A percentile compares a stretch with the other conserved stretches of the same genome.
These are phyloP conservation scores for Trichoderma lentiforme DNA, from an alignment of 2,329 filamentous ascomycete species.

Conservation along the genomic window DNA sequence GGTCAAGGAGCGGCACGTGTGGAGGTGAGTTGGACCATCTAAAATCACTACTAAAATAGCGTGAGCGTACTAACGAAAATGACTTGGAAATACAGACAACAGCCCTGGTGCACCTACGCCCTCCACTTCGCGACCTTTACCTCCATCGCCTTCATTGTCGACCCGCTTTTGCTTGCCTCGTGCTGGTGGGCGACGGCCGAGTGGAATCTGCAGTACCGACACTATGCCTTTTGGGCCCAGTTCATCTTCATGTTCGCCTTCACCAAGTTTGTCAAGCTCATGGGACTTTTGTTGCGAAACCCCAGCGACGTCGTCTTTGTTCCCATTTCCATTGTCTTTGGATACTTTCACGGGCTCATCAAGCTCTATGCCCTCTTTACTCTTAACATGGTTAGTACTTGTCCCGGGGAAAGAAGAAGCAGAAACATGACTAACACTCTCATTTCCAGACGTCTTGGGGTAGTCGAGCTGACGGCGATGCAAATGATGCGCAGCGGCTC, in stretches of 20 bases:
- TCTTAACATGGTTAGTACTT: conserved; percentile 68
- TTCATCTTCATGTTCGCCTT: conserved; percentile 73
- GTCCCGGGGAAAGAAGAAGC: background rate
- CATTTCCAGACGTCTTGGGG: conserved; percentile 81
- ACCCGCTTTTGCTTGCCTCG: conserved; percentile 67
- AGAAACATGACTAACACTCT: background rate
- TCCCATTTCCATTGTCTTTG: conserved; percentile 83
- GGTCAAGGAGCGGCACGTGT: conserved; percentile 77
- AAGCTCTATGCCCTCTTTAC: conserved; percentile 86
- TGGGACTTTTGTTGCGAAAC: conserved; percentile 81
- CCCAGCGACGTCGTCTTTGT: conserved; percentile 77
- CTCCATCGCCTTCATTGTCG: conserved; percentile 76
- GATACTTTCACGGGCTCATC: conserved; percentile 88
- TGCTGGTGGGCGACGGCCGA: conserved; percentile 65
- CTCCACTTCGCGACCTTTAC: conserved; percentile 91
- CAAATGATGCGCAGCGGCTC: conserved; percentile 72
- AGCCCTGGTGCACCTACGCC: conserved; percentile 91
- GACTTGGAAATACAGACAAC: conserved; percentile 58
- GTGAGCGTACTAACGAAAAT: conserved; percentile 25
- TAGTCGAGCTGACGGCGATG: conserved; percentile 86
- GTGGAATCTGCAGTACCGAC: conserved; percentile 53
- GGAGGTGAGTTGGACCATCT: conserved; percentile 64
- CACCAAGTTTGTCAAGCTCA: conserved; percentile 86
- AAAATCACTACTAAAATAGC: conserved; percentile 11
- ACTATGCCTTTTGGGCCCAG: conserved; percentile 58